These are phyloP conservation scores for Cordyceps cicadae DNA, from an alignment of 2,329 filamentous ascomycete genomes.

Conservation along the genomic window DNA sequence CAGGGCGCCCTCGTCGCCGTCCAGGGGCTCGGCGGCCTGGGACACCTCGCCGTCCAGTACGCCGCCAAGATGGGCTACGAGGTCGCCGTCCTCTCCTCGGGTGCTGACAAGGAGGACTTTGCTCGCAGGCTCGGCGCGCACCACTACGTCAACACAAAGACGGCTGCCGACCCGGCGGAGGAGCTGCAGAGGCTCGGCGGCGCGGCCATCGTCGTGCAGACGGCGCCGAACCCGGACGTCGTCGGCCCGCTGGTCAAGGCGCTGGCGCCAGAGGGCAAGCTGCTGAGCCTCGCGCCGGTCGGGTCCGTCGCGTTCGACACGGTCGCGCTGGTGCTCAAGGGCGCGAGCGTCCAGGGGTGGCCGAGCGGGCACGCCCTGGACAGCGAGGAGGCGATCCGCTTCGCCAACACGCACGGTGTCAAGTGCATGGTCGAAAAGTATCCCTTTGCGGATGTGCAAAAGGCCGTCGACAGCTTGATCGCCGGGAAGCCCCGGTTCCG, in stretches of 20 bases:
- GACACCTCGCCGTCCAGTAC: conserved; percentile 71
- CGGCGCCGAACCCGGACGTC: conserved; percentile 51
- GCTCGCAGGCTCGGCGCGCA: conserved; percentile 42
- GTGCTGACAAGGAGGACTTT: conserved; percentile 59
- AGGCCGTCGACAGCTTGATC: conserved; percentile 35
- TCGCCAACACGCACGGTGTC: conserved; percentile 52
- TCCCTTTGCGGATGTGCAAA: conserved; percentile 42
- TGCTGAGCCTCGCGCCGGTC: conserved; percentile 50
- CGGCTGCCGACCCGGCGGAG: conserved; percentile 38
- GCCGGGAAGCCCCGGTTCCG: conserved; percentile 38
- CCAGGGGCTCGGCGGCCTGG: conserved; percentile 67
- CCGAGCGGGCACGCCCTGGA: conserved; percentile 56
- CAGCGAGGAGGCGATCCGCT: conserved; percentile 57
- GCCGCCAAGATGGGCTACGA: conserved; percentile 68
- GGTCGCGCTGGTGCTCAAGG: conserved; percentile 35
- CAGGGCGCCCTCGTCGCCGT: conserved; percentile 47
- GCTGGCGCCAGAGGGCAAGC: conserved; percentile 45
- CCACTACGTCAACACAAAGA: conserved; percentile 43
- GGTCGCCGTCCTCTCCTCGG: conserved; percentile 59
- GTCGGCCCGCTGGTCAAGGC: conserved; percentile 46
- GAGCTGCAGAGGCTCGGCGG: conserved; percentile 51
- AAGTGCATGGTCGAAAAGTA: conserved; percentile 60
- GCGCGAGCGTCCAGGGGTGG: conserved; percentile 54
- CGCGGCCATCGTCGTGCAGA: conserved; percentile 53
- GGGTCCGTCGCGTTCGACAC: conserved; percentile 38